Evolutionary conservation across 139 green algal genomes (phyloP), one percentile per base, ranked within the genome.

Genomic region (Coelastrella sp.): DNA sequence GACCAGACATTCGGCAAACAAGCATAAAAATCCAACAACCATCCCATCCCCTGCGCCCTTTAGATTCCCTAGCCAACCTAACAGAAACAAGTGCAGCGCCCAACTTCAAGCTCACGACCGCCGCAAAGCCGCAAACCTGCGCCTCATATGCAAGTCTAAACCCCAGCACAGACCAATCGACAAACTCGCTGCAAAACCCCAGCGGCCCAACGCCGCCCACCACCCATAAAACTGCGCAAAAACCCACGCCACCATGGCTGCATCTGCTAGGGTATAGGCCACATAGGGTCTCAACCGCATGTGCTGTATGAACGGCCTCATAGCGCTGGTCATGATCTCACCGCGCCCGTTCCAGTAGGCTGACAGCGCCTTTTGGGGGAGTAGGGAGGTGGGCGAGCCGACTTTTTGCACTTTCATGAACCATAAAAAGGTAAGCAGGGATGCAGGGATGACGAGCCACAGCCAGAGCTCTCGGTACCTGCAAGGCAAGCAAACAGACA

Each of bases 291-390:
- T 73, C 47, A 88, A 16, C 83, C 83, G 5, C 68, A 80, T 80
- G 68, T 88, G 83, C 17, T 88, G 83, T 19, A 80, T 20, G 83
- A 88, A 88, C 5, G 83, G 68, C 68, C 83, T 73, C 83, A 88
- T 73, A 3, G 22, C 20, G 47, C 54, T 71, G 8, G 83, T 80
- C 54, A 57, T 14, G 7, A 88, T 66, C 83, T 88, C 83, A 5
- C 83, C 83, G 3, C 68, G 14, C 7, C 66, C 32, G 7, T 19
- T 75, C 83, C 66, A 80, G n/a, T 66, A 90, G 5, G 85, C 73
- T 2, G 11, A 20, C 3, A 68, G 58, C 5, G 85, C 85, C 5
- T 17, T 65, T 5, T 17, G 54, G 10, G 59, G 22, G n/a, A 84
- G 85, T 59, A 77, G 73, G 17, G 82, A 16, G 7, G 85, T 59